Evolutionary conservation across 2,329 filamentous ascomycete species (phyloP), one percentile per base, ranked within the genome.

Genomic region (Botrytis medusae): DNA sequence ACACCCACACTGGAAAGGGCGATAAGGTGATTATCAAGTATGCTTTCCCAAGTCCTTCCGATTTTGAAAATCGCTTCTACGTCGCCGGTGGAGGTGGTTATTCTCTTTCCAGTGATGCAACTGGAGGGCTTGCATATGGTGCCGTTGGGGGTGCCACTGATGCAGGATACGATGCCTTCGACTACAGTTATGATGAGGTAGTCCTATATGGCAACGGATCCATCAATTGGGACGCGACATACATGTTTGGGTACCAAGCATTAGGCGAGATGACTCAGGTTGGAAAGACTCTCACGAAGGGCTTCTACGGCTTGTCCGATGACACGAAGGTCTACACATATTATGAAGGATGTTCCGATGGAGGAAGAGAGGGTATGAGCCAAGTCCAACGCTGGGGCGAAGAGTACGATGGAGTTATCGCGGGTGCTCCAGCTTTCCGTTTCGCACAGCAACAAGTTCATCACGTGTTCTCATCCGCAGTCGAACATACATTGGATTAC

Each of bases 151-250:
- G 85, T 46, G 79, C 82, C 44, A 87, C 86, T 0, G 84, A 87
- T 73, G 86, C 84, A n/a, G 86, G 86, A 1, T 87, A 86, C 75
- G 85, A 85, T 44, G 79, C 81, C 42, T 86, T 87, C 76, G 77
- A 83, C 80, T 40, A 78, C 82, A 34, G 83, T 80, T 51, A 54
- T n/a, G 82, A 85, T 71, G 77, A 72, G 4, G 82, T 79, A 4
- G 81, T 83, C 74, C 79, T 84, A 83, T 44, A n/a, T 44, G 61
- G 61, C 9, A 63, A 63, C 3, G 61, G 61, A 22, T 63, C 83
- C 9, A 74, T 68, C 3, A 81, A 83, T 74, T 82, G 78, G 78
- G 78, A 82, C 6, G 75, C 77, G 0, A 76, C 81, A 14, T 81
- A 82, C 74, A 81, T 82, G 80, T 83, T 83, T 74, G 82, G 81